phyloP scores from a whole-genome alignment of 495 filamentous ascomycete genomes.

The Penicillium waksmanii region DNA sequence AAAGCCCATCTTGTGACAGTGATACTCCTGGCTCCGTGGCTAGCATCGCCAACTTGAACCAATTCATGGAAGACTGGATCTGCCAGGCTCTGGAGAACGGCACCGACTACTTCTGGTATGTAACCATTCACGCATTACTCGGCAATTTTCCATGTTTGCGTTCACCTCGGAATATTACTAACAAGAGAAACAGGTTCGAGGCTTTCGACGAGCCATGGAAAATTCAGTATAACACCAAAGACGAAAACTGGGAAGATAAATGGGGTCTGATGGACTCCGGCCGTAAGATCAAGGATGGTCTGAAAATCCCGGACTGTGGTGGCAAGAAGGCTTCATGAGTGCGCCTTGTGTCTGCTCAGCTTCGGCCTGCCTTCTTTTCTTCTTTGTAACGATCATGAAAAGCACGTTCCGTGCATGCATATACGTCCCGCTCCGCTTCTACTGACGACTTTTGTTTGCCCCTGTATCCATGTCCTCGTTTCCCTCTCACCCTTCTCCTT shows the following conservation, averaged over 20 bases:
- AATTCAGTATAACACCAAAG: constrained; percentile 64
- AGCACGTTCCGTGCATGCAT: constrained; percentile 18
- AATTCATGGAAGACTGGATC: constrained; percentile 83
- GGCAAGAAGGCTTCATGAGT: constrained; percentile 64
- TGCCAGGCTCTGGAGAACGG: constrained; percentile 77
- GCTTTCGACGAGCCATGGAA: constrained; percentile 98
- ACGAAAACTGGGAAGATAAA: constrained; percentile 89
- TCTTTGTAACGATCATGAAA: constrained; percentile 30
- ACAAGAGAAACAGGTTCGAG: constrained; percentile 65
- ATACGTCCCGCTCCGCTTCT: constrained; percentile 11
- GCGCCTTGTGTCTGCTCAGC: not conserved
- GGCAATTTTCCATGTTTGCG: no score
- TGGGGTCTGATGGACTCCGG: constrained; percentile 93
- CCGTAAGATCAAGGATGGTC: constrained; percentile 80
- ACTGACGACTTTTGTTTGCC: not conserved
- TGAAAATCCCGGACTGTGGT: constrained; percentile 87
- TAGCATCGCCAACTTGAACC: constrained; percentile 82
- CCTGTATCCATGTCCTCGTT: not conserved
- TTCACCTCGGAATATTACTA: not conserved
- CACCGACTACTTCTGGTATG: constrained; percentile 92
- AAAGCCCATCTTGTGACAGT: constrained; percentile 54
- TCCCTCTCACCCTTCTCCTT: not conserved
- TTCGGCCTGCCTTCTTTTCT: not conserved
- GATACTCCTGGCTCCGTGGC: constrained; percentile 66
- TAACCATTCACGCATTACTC: not conserved